These are phyloP conservation scores for Stentor coeruleus DNA, from an alignment of 73 alveolate genomes.

Conservation along the genomic window DNA sequence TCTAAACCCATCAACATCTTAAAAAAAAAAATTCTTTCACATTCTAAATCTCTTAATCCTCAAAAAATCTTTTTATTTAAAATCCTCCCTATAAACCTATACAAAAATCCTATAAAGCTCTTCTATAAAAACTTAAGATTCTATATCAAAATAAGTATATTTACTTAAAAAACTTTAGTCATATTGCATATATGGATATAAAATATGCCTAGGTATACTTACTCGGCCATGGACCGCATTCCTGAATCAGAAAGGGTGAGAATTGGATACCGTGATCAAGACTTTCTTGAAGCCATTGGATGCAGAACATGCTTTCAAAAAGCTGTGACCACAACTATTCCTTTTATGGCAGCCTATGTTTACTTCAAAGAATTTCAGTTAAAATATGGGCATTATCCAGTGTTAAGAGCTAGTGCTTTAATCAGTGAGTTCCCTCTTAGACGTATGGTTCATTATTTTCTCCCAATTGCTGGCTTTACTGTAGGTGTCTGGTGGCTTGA, in stretches of 20 bases:
- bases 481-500: constrained; percentile 25
- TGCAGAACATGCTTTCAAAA: constrained; percentile 21
- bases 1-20: too few species aligned
- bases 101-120: too few species aligned
- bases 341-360: background rate
- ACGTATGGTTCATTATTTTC: background rate
- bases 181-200: too few species aligned
- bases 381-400: background rate
- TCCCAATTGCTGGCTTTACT: constrained; percentile 1
- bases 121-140: too few species aligned
- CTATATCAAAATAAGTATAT: too few species aligned
- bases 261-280: constrained; percentile 18
- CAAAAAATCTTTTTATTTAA: too few species aligned
- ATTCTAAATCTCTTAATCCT: too few species aligned
- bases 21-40: too few species aligned
- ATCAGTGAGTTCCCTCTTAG: background rate
- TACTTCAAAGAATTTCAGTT: constrained; percentile 16
- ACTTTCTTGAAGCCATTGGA: background rate
- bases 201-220: background rate
- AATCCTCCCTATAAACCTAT: too few species aligned
- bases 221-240: background rate
- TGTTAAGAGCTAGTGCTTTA: background rate
- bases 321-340: background rate
- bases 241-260: constrained; percentile 12
- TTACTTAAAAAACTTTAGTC: too few species aligned